Base-by-base conservation (phyloP, 805 yeast species). In the Ogataea saltuana region DNA sequence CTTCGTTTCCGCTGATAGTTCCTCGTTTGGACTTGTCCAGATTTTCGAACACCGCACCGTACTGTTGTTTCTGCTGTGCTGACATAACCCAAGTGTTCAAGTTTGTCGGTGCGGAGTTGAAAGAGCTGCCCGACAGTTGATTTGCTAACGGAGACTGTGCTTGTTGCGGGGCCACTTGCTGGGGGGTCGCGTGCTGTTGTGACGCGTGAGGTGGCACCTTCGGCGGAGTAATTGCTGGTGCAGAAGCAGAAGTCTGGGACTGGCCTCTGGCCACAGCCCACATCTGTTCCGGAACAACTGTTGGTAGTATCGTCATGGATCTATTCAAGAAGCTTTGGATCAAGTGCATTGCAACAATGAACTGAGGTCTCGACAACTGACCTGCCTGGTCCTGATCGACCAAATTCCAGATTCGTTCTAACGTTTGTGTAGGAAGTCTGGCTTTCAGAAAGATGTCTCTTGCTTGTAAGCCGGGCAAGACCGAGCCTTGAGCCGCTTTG, bases 291-390 rank as follows among this genome's bases (percentile, higher is more conserved):
- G 71, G 67, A 11, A 67, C 47, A 18, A 50, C 53, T 1, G 61
- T 55, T 11, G 68, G 70, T 15, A 59, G 50, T 8, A 48, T 49
- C 6, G 87, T 83, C 55, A 88, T 68, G 38, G 80, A 77, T 38
- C 74, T 75, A 55, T 80, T 77, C 56, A 88, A 71, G 23, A 84
- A 69, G 53, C 88, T 82, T 64, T 91, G 97, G 50, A 93, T 88
- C 60, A 93, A 74, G 65, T 87, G 95, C 99, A 93, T 91, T 6
- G 98, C 97, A 56, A 91, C 78, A 33, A 88, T 78, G 56, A 93
- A 93, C 60, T 88, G 90, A 12, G 81, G 74, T 58, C 81, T 77
- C 44, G 77, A 73, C 55, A 93, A 76, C 43, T 77, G 71, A 4
- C 99, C 99, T 1, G 76, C 66, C 53, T 81, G 81, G 41, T 76